Evolutionary conservation across 768 basidiomycete species (phyloP).

Genomic region (Lactarius sp.): DNA sequence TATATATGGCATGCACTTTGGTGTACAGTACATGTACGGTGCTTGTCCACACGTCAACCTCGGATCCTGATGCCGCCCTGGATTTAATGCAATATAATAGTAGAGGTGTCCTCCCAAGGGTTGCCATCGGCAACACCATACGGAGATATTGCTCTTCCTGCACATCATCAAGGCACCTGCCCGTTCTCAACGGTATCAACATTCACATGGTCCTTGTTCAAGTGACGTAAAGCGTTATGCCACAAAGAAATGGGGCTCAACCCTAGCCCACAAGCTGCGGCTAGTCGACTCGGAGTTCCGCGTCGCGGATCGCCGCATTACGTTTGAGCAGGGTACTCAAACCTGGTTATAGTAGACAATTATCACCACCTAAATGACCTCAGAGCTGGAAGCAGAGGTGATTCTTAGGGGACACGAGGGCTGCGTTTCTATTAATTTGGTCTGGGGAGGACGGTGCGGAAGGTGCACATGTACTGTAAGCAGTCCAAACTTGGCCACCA

Average conservation of each 20-base stretch:
- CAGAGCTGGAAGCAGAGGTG: background rate
- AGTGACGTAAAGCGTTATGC: too few relatives aligned
- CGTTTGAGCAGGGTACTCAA: background rate
- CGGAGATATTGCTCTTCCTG: background rate
- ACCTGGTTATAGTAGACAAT: background rate
- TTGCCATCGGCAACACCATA: too few relatives aligned
- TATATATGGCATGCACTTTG: too few relatives aligned
- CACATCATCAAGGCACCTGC: background rate
- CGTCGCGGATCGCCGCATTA: background rate
- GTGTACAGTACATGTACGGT: background rate
- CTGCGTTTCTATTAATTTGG: background rate
- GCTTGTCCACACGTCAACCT: background rate
- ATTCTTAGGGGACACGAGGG: background rate
- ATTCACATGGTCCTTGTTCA: too few relatives aligned
- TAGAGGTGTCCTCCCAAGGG: background rate
- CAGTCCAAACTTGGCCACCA: background rate
- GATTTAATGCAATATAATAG: background rate
- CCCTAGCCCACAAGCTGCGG: too few relatives aligned
- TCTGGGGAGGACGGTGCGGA: too few relatives aligned
- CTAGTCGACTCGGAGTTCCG: background rate
- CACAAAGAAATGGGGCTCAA: background rate
- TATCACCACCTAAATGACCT: background rate
- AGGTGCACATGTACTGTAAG: background rate
- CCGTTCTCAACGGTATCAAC: background rate
- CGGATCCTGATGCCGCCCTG: background rate